A percentile compares a stretch with the other conserved stretches of the same genome.
phyloP scores from a whole-genome alignment of 306 rosid species.

The Quillaja saponaria region DNA sequence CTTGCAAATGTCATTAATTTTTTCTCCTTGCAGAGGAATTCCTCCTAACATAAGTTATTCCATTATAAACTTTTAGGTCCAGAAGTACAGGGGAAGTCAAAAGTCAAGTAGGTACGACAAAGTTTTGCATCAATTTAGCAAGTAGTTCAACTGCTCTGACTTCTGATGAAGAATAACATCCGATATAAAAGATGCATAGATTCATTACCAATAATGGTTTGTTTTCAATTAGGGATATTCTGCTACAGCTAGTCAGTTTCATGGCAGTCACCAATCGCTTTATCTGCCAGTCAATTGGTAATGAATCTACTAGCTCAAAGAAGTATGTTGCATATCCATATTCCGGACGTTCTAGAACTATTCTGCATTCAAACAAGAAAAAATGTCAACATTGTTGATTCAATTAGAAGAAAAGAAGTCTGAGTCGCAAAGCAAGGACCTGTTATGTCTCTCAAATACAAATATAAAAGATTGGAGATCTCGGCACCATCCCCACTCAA shows the following conservation, averaged over 20 bases:
- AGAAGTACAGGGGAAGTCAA: too few relatives aligned
- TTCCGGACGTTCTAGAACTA: constrained; percentile 94
- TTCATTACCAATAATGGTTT: constrained; percentile 62
- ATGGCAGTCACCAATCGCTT: constrained; percentile 84
- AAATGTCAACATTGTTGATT: constrained; percentile 26
- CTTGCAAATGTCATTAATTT: too few relatives aligned
- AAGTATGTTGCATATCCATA: constrained; percentile 95
- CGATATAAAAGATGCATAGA: too few relatives aligned
- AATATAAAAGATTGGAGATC: constrained; percentile 91
- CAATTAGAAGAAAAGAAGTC: constrained; percentile 22
- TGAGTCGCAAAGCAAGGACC: constrained; percentile 49
- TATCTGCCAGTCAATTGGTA: constrained; percentile 83
- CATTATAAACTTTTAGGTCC: too few relatives aligned
- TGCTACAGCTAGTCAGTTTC: constrained; percentile 74
- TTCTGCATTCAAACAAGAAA: constrained; percentile 52
- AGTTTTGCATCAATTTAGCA: too few relatives aligned
- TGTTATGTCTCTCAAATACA: constrained; percentile 81
- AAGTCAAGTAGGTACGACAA: too few relatives aligned
- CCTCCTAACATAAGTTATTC: too few relatives aligned
- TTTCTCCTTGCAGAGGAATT: too few relatives aligned
- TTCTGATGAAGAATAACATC: too few relatives aligned
- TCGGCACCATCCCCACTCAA: constrained; percentile 98
- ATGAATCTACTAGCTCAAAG: constrained; percentile 72
- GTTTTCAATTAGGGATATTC: constrained; percentile 81
- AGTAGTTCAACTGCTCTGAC: too few relatives aligned